Base-by-base conservation (phyloP, 2,329 filamentous ascomycete genomes). In the Fusarium hostae region DNA sequence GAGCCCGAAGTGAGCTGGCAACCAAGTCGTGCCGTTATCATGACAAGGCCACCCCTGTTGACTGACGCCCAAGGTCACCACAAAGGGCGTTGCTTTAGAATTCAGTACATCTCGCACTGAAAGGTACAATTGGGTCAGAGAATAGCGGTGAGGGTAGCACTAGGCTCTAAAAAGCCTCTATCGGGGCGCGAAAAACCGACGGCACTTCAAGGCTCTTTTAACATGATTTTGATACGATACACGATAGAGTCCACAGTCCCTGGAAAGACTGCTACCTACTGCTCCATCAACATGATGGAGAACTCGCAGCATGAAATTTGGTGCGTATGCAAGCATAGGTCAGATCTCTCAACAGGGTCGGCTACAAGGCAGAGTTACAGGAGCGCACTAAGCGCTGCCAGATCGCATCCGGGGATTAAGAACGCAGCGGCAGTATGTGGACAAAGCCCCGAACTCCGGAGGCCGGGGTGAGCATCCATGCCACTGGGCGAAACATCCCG, bases 331-430 rank as follows among this genome's bases (percentile, higher is more conserved):
- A 76, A 77, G 75, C 72, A 77, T 62, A 72, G 63, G 63, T 72
- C 62, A 76, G 73, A 76, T 76, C 75, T 77, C 51, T 57, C 76
- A 74, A 66, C 72, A 71, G 67, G 55, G 57, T 67, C 56, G 40
- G 67, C 47, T 55, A 68, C 65, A 75, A 64, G 74, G 68, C 67
- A 76, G 48, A 76, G 72, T 52, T 56, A 76, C 70, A 77, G 72
- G 75, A 75, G 73, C 63, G 75, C 75, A 77, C 75, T 77, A 77
- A 74, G 65, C 68, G 72, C 73, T 77, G 75, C 75, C 73, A 77
- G 75, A 77, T 77, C 75, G 70, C 73, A 77, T 77, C 75, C 68
- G 67, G 72, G 70, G 73, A 71, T 63, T 67, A 61, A 69, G 67
- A 72, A 64, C 65, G 68, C 71, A 74, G 71, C 75, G 73, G 75